A percentile compares a stretch with the other conserved stretches of the same genome.
These are phyloP conservation scores for Lenzites betulinus DNA, from an alignment of 768 basidiomycete genomes.

Conservation along the genomic window DNA sequence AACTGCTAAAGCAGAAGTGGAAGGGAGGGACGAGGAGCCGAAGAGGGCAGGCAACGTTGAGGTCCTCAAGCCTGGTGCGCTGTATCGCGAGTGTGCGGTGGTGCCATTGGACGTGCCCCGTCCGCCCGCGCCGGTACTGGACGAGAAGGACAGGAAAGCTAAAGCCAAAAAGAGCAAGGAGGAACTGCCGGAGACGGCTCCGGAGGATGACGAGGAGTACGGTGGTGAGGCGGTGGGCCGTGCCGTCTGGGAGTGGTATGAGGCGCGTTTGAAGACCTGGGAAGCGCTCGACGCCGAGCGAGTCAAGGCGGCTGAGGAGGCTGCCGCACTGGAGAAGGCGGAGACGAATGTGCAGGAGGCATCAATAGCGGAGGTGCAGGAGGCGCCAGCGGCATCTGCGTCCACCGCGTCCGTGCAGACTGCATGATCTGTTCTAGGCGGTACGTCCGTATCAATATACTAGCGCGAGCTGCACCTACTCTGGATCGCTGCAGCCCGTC, in stretches of 20 bases:
- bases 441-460: conserved; percentile 11
- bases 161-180: conserved; percentile 23
- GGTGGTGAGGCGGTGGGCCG: conserved; percentile 71
- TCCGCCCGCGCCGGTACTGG: conserved; percentile 21
- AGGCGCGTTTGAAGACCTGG: conserved; percentile 67
- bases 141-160: conserved; percentile 22
- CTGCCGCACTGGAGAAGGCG: conserved; percentile 8
- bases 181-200: conserved; percentile 33
- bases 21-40: conserved; percentile 4
- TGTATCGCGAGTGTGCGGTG: conserved; percentile 77
- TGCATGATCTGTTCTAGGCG: neutral
- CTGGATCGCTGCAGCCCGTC: neutral
- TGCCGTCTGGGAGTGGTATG: conserved; percentile 77
- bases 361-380: neutral
- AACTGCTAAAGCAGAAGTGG: conserved; percentile 20
- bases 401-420: neutral
- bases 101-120: conserved; percentile 36
- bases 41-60: conserved; percentile 44
- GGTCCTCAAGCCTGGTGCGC: conserved; percentile 72
- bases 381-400: neutral
- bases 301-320: conserved; percentile 13
- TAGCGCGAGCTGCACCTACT: neutral
- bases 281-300: conserved; percentile 36
- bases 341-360: neutral
- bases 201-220: conserved; percentile 64